Base-by-base conservation (phyloP, 345 rosid species). In the Erodium maritimum region DNA sequence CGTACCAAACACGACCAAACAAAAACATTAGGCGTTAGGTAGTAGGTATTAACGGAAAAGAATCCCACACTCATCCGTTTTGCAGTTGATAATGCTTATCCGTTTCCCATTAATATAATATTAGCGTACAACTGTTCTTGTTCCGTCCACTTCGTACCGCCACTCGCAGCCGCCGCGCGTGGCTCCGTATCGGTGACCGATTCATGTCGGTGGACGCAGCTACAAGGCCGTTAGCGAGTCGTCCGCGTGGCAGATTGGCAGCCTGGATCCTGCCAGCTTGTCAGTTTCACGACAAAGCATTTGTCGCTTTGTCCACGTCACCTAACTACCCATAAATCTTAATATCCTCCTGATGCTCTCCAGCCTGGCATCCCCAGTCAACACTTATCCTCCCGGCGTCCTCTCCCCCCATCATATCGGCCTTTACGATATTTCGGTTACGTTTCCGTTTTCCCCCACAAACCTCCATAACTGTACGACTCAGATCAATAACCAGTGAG, bases 231-330 rank as follows among this genome's bases (percentile, higher is more conserved):
- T 42, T 42, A 42, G 14, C 16, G 24, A 19, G 57, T 71, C 67
- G 37, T 34, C 33, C 50, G 21, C 33, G 46, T 19, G 52, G 20
- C 71, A 63, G 59, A 34, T 67, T 48, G 54, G 60, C 79, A 79
- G 75, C 55, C 81, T 75, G 77, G 74, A 75, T 58, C 58, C 58
- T 54, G 61, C 46, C 61, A 66, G 58, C 50, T 67, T 55, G 57
- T 65, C 54, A 37, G 70, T 66, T 62, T 53, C 61, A 58, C 56
- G 23, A 62, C 62, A 45, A n/a, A n/a, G n/a, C 34, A 3, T 51
- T 60, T 60, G 62, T 60, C 62, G 53, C n/a, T 22, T 59, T 60
- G 34, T 51, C 73, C 82, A 73, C 59, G 64, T 61, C 75, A 65
- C 48, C 48, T 42, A 42, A 42, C 48, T 42, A 13, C 48, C 48